Percentiles rank a stretch among this genome's conserved stretches.
Conservation (phyloP, 2,329 filamentous ascomycete species). For the Cytospora piceae region DNA sequence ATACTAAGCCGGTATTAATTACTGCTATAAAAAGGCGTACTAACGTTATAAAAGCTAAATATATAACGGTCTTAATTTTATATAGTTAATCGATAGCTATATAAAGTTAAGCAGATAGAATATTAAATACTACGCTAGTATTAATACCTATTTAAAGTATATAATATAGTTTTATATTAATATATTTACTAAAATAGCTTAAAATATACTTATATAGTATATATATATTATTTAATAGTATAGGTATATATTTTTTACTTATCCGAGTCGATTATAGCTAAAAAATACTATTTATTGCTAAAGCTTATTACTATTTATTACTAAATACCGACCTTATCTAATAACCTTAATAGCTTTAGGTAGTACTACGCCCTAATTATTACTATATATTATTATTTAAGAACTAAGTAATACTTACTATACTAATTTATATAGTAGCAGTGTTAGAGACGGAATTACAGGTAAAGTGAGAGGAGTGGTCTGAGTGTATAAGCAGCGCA, state of each 20-base stretch:
- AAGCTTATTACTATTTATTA: no score
- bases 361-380: no score
- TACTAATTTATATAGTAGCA: no score
- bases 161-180: neutral
- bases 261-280: no score
- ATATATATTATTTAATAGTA: conserved; percentile 2
- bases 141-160: neutral
- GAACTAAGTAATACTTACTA: no score
- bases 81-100: conserved; percentile 4
- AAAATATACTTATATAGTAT: conserved; percentile 6
- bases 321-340: no score
- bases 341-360: no score
- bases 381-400: no score
- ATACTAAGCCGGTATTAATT: neutral
- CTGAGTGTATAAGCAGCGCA: no score
- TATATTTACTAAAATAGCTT: neutral
- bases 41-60: neutral
- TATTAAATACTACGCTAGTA: conserved; percentile 1
- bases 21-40: neutral
- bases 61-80: neutral
- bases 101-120: neutral
- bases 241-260: neutral
- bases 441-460: no score
- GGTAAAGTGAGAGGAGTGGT: no score
- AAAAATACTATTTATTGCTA: no score